Conservation (phyloP, 805 yeast genomes). For the Metschnikowia vanudenii region DNA sequence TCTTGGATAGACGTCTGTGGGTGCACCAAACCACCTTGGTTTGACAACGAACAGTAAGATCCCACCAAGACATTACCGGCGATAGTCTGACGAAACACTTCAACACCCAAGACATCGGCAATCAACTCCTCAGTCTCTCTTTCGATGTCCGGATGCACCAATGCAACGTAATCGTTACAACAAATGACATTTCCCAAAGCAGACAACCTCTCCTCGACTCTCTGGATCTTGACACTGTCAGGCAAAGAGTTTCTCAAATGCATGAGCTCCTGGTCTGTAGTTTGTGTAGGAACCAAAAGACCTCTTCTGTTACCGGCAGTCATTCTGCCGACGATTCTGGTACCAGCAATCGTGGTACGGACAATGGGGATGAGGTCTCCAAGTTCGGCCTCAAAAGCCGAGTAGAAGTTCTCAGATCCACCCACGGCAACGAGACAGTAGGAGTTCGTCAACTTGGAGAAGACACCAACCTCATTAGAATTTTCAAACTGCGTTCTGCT, state of each 20-base stretch:
- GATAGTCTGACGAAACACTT: slow-evolving; percentile 97
- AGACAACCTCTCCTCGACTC: slow-evolving; percentile 95
- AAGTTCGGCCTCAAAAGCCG: slow-evolving; percentile 96
- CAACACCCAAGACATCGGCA: slow-evolving; percentile 97
- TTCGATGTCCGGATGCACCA: slow-evolving; percentile 98
- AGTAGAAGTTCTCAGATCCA: slow-evolving; percentile 79
- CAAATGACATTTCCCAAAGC: slow-evolving; percentile 98
- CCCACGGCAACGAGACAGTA: slow-evolving; percentile 96
- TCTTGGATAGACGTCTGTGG: slow-evolving; percentile 97
- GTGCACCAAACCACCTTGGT: slow-evolving; percentile 98
- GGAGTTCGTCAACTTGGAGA: slow-evolving; percentile 91
- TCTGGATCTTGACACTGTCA: slow-evolving; percentile 90
- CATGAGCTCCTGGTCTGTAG: slow-evolving; percentile 97
- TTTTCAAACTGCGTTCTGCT: slow-evolving; percentile 79
- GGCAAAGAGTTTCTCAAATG: slow-evolving; percentile 96
- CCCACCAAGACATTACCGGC: slow-evolving; percentile 98
- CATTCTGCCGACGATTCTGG: slow-evolving; percentile 96
- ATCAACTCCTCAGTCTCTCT: slow-evolving; percentile 98
- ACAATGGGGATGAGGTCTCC: slow-evolving; percentile 96
- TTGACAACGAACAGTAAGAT: slow-evolving; percentile 88
- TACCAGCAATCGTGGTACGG: slow-evolving; percentile 97
- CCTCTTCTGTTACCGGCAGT: slow-evolving; percentile 99
- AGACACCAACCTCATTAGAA: slow-evolving; percentile 90
- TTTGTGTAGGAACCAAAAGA: slow-evolving; percentile 91
- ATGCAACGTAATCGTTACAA: slow-evolving; percentile 97